Conservation (phyloP, 1,284 basidiomycete species). For the Singerocomus inundabilis region DNA sequence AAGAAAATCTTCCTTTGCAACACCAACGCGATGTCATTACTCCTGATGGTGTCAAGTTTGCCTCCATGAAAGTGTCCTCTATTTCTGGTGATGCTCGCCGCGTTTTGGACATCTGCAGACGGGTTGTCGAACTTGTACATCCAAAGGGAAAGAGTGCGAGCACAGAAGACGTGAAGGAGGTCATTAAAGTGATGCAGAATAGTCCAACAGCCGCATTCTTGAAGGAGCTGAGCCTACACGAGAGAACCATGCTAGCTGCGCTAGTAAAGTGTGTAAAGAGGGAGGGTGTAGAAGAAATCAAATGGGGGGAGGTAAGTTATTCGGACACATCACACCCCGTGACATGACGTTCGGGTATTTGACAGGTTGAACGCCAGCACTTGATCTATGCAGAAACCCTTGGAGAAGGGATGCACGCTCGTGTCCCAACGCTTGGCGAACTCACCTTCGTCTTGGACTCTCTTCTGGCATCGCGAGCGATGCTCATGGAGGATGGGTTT, state of each 20-base stretch:
- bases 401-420: conserved; percentile 48
- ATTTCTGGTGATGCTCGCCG: conserved; percentile 95
- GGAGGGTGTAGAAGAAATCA: conserved; percentile 85
- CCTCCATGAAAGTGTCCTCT: conserved; percentile 88
- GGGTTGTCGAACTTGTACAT: conserved; percentile 80
- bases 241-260: conserved; percentile 87
- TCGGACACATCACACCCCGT: neutral
- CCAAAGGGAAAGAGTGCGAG: conserved; percentile 55
- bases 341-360: conserved; percentile 5
- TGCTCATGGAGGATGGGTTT: conserved; percentile 65
- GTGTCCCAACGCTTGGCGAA: conserved; percentile 55
- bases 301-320: conserved; percentile 71
- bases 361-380: conserved; percentile 68
- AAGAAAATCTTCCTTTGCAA: conserved; percentile 41
- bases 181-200: conserved; percentile 89
- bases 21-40: conserved; percentile 55
- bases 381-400: conserved; percentile 58
- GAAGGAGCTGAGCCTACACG: conserved; percentile 78
- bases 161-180: conserved; percentile 74
- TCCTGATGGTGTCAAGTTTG: conserved; percentile 83
- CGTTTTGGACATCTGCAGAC: conserved; percentile 90
- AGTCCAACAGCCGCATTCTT: conserved; percentile 86
- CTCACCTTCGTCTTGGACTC: conserved; percentile 64
- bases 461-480: conserved; percentile 65
- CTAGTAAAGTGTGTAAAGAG: conserved; percentile 81